A percentile compares a stretch with the other conserved stretches of the same genome.
Conservation (phyloP, 208 protist species). For the Strigomonas oncopelti region DNA sequence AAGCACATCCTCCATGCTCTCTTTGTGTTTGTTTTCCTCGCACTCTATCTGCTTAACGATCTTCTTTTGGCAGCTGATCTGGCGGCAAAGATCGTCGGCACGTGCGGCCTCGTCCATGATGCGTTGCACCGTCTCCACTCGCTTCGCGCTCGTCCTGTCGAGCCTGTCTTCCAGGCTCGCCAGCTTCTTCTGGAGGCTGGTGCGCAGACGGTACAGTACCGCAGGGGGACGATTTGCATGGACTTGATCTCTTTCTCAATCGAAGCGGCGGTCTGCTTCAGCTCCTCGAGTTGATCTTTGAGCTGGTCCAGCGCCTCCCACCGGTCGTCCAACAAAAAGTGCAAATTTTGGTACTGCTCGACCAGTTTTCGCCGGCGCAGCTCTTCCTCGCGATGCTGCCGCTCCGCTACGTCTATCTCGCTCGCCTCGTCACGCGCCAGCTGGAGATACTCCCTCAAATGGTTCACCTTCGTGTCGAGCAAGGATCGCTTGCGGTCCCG, state of each 20-base stretch:
- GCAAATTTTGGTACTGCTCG: conserved; percentile 20
- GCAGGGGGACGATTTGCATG: conserved; percentile 15
- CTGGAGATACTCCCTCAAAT: conserved; percentile 4
- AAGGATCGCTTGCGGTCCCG: neutral
- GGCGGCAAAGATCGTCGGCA: conserved; percentile 30
- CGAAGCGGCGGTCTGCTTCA: conserved; percentile 13
- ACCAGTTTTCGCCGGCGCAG: conserved; percentile 27
- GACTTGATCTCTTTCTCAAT: conserved; percentile 4
- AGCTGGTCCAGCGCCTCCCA: conserved; percentile 22
- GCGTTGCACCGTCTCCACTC: conserved; percentile 25
- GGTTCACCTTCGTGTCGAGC: conserved; percentile 10
- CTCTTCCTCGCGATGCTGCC: conserved; percentile 11
- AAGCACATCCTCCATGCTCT: neutral
- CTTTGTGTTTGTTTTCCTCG: neutral
- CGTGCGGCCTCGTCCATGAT: conserved; percentile 29
- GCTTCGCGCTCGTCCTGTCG: conserved; percentile 23
- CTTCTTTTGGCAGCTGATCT: conserved; percentile 15
- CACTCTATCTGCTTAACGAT: conserved; percentile 8
- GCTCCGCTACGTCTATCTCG: conserved; percentile 4
- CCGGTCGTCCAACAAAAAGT: conserved; percentile 21
- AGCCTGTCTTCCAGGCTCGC: conserved; percentile 35
- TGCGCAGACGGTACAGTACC: conserved; percentile 22
- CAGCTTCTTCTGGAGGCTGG: conserved; percentile 25
- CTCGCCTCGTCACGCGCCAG: conserved; percentile 15
- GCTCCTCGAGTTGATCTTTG: conserved; percentile 13